Percentiles rank a stretch among this genome's conserved stretches.
Conservation (phyloP, 2,329 filamentous ascomycete genomes). For the Aureobasidium leucospermi region DNA sequence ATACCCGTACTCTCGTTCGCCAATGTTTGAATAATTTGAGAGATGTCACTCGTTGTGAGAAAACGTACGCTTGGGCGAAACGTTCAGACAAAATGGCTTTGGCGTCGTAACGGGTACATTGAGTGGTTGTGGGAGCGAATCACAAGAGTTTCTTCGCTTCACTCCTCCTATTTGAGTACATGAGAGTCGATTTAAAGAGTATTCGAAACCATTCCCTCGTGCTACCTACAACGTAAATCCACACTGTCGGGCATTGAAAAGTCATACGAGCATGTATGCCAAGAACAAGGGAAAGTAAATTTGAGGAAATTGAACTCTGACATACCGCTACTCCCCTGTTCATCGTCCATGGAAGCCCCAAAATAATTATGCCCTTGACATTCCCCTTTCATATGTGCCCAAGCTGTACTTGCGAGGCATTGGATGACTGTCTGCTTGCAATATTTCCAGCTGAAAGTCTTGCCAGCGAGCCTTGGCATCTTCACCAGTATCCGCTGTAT, state of each 20-base stretch:
- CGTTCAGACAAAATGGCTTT: neutral
- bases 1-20: neutral
- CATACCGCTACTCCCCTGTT: neutral
- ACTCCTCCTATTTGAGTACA: neutral
- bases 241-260: neutral
- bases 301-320: neutral
- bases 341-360: neutral
- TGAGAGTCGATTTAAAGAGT: neutral
- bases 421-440: constrained; percentile 2
- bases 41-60: neutral
- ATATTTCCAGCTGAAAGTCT: constrained; percentile 13
- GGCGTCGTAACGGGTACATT: neutral
- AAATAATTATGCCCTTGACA: neutral
- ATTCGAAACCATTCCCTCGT: too few relatives aligned
- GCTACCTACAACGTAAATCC: neutral
- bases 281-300: neutral
- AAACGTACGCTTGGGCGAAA: neutral
- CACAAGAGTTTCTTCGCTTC: neutral
- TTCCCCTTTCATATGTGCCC: neutral
- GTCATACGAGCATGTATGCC: too few relatives aligned
- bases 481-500: constrained; percentile 15
- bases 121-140: neutral
- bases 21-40: neutral
- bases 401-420: neutral
- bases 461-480: constrained; percentile 15